phyloP scores from a whole-genome alignment of 208 protist species.

The Leishmania braziliensis region DNA sequence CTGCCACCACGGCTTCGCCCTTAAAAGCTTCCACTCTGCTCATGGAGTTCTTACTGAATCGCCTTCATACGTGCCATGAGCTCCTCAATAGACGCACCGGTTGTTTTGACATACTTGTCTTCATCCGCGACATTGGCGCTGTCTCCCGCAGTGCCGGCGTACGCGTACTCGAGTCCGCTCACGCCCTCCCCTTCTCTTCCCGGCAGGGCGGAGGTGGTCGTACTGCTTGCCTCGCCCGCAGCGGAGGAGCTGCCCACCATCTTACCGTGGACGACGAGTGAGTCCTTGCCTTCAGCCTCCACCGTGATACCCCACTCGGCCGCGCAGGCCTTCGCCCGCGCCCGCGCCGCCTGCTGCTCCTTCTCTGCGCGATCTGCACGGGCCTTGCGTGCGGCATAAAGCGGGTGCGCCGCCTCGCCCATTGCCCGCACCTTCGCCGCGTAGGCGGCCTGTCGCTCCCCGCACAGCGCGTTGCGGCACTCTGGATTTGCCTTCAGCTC shows the following conservation, averaged over 20 bases:
- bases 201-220: background rate
- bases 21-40: background rate
- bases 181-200: background rate
- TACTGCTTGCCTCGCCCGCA: background rate
- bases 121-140: conserved; percentile 3
- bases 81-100: conserved; percentile 52
- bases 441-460: conserved; percentile 75
- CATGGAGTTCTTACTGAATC: conserved; percentile 25
- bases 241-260: background rate
- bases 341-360: conserved; percentile 40
- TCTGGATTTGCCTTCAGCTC: conserved; percentile 91
- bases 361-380: conserved; percentile 44
- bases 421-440: conserved; percentile 22
- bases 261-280: conserved; percentile 18
- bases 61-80: conserved; percentile 76
- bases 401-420: conserved; percentile 61
- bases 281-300: conserved; percentile 42
- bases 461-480: conserved; percentile 81
- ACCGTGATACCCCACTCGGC: conserved; percentile 87
- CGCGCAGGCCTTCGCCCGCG: conserved; percentile 52
- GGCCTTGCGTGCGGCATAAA: conserved; percentile 50
- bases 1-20: background rate
- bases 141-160: conserved; percentile 13
- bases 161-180: conserved; percentile 48
- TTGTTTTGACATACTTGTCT: conserved; percentile 21